Evolutionary conservation across 345 rosid genomes (phyloP).

Genomic region (Populus alba): DNA sequence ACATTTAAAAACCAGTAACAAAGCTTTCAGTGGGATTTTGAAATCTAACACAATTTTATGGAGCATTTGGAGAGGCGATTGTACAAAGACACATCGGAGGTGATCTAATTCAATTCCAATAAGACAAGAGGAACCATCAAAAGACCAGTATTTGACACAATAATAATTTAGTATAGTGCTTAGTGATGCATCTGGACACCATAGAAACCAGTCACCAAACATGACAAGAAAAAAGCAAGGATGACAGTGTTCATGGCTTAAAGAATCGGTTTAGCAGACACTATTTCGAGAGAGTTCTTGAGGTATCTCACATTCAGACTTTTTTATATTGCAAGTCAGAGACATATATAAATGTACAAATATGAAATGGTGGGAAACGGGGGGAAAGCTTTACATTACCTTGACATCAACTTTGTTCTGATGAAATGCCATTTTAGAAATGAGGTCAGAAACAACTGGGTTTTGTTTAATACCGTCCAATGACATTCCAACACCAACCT

Average conservation of each 20-base stretch:
- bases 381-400: slow-evolving; percentile 35
- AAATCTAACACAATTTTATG: background rate
- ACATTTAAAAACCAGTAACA: background rate
- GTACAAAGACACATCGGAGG: background rate
- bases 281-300: background rate
- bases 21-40: background rate
- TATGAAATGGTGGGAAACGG: background rate
- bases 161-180: background rate
- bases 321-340: background rate
- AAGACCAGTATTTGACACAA: background rate
- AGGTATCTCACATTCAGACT: background rate
- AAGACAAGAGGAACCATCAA: background rate
- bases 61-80: background rate
- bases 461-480: slow-evolving; percentile 86
- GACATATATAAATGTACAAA: background rate
- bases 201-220: background rate
- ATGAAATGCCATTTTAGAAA: slow-evolving; percentile 77
- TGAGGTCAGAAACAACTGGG: slow-evolving; percentile 71
- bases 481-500: slow-evolving; percentile 82
- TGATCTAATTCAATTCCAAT: background rate
- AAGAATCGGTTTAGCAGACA: background rate
- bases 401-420: slow-evolving; percentile 51
- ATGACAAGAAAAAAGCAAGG: background rate
- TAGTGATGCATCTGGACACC: background rate
- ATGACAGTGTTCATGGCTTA: background rate